Conservation (phyloP, 768 basidiomycete species). For the Cyathus striatus region DNA sequence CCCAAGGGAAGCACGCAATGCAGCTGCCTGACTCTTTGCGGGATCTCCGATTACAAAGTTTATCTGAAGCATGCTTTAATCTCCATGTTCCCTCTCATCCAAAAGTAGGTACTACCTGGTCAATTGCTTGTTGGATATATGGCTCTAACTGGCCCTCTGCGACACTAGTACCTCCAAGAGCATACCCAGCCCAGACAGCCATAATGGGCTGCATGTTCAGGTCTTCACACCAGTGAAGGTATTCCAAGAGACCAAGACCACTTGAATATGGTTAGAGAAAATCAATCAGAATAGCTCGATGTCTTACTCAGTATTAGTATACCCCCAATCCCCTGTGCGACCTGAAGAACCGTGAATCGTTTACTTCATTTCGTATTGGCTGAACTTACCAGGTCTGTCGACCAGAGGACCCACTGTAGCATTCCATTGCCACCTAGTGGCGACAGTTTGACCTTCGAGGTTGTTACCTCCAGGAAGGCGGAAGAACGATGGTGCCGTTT, state of each 20-base stretch:
- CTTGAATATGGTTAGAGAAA: conserved; percentile 16
- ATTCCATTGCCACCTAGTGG: conserved; percentile 63
- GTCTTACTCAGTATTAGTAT: conserved; percentile 54
- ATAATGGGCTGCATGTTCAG: conserved; percentile 56
- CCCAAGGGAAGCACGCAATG: conserved; percentile 48
- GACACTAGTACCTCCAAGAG: conserved; percentile 41
- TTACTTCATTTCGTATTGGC: too few species aligned
- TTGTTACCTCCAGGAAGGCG: conserved; percentile 70
- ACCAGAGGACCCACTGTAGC: conserved; percentile 51
- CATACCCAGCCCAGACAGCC: conserved; percentile 60
- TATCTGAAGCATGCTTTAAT: conserved; percentile 31
- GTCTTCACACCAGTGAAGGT: conserved; percentile 56
- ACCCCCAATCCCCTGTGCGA: conserved; percentile 56
- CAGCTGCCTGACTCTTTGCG: conserved; percentile 34
- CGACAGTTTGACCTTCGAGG: conserved; percentile 54
- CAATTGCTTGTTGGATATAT: conserved; percentile 52
- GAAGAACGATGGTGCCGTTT: conserved; percentile 57
- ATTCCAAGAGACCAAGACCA: conserved; percentile 54
- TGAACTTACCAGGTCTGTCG: conserved; percentile 32
- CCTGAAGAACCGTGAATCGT: too few species aligned
- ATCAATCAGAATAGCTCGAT: neutral
- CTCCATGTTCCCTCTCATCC: too few species aligned
- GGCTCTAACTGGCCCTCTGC: conserved; percentile 38
- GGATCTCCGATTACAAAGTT: conserved; percentile 58
- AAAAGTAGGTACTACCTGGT: conserved; percentile 51